phyloP scores from a whole-genome alignment of 495 filamentous ascomycete species.

The Podospora tetraspora region DNA sequence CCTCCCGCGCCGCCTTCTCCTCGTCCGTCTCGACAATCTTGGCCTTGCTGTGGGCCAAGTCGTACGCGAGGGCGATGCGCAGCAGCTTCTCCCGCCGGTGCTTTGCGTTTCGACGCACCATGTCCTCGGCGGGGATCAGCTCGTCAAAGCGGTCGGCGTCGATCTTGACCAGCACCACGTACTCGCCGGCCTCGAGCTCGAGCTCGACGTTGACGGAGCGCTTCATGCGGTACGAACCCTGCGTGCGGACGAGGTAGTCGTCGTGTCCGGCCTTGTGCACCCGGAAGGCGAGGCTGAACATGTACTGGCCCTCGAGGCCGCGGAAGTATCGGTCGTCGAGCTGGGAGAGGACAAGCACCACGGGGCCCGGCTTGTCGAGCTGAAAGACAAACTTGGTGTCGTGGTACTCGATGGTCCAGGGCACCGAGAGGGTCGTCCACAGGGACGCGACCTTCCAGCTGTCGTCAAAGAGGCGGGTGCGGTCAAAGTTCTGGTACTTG shows the following conservation, averaged over 20 bases:
- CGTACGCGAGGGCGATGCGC: constrained; percentile 74
- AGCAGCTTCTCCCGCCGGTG: constrained; percentile 73
- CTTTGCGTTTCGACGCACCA: constrained; percentile 58
- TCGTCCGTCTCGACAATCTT: constrained; percentile 59
- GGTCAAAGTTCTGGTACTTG: constrained; percentile 77
- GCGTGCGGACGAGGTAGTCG: constrained; percentile 80
- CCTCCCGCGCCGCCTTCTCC: constrained; percentile 51
- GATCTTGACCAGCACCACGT: constrained; percentile 73
- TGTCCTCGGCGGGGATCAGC: constrained; percentile 57
- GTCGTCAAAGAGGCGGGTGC: constrained; percentile 81
- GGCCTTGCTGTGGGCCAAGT: constrained; percentile 77
- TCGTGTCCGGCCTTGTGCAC: constrained; percentile 74
- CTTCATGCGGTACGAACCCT: constrained; percentile 61
- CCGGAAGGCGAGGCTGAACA: constrained; percentile 72
- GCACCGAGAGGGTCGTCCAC: constrained; percentile 80
- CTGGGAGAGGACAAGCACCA: constrained; percentile 77
- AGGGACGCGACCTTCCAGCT: constrained; percentile 77
- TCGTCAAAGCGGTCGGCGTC: constrained; percentile 56
- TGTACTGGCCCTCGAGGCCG: constrained; percentile 78
- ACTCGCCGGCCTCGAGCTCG: constrained; percentile 74
- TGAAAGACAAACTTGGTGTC: constrained; percentile 74
- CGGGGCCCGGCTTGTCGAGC: constrained; percentile 58
- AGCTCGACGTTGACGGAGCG: constrained; percentile 81
- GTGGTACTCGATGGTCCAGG: constrained; percentile 82
- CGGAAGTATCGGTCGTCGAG: constrained; percentile 82